These are phyloP conservation scores for Naganishia albida DNA, from an alignment of 1,284 basidiomycete genomes.

Conservation along the genomic window DNA sequence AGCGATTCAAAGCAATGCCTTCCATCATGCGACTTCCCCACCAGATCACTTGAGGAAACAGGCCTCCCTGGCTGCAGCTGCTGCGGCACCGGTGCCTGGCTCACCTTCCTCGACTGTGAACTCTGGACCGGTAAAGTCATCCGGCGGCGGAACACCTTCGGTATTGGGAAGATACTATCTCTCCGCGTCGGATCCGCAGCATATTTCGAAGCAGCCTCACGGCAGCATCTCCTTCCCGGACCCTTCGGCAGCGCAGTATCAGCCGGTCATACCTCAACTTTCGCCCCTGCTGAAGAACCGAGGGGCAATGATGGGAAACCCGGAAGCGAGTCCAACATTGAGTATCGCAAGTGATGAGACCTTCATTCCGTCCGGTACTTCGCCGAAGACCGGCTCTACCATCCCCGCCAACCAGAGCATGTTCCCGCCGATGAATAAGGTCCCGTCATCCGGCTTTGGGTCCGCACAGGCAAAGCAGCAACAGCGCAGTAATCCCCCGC, in stretches of 20 bases:
- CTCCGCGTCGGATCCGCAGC: slow-evolving; percentile 31
- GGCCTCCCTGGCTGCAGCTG: slow-evolving; percentile 15
- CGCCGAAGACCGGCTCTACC: slow-evolving; percentile 11
- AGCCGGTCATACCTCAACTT: slow-evolving; percentile 31
- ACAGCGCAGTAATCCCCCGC: slow-evolving; percentile 1
- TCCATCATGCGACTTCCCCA: slow-evolving; percentile 21
- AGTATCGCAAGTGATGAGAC: slow-evolving; percentile 35
- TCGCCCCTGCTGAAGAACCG: slow-evolving; percentile 25
- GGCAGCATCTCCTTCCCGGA: slow-evolving; percentile 31
- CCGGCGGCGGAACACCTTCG: slow-evolving; percentile 21
- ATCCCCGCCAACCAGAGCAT: slow-evolving; percentile 9
- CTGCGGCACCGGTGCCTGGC: slow-evolving; percentile 10
- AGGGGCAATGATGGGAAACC: slow-evolving; percentile 19
- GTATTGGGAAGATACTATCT: slow-evolving; percentile 34
- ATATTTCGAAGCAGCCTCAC: slow-evolving; percentile 32
- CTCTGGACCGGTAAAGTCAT: neutral
- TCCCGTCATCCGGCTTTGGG: neutral
- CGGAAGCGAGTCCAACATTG: slow-evolving; percentile 32
- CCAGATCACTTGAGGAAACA: slow-evolving; percentile 25
- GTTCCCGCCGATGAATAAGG: slow-evolving; percentile 28
- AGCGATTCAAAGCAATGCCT: slow-evolving; percentile 9
- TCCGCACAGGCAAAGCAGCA: neutral
- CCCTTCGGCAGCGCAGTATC: slow-evolving; percentile 11
- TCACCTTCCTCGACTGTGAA: neutral
- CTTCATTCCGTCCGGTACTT: slow-evolving; percentile 25